phyloP scores from a whole-genome alignment of 176 grass and related monocot species.

The Raddia distichophylla region DNA sequence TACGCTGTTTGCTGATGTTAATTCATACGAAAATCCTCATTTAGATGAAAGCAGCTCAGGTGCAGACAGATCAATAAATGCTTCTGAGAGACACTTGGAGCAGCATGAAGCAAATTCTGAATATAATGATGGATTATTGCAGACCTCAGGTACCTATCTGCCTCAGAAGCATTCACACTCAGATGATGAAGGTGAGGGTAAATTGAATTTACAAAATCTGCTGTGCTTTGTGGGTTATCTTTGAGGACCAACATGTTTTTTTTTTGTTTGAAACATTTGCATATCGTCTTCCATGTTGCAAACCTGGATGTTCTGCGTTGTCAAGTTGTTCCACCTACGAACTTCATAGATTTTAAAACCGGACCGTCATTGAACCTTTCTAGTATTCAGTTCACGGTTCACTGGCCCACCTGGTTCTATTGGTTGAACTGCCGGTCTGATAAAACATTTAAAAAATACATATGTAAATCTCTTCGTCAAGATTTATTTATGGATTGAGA shows the following conservation, averaged over 20 bases:
- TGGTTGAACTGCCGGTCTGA: too few species aligned
- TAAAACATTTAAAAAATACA: too few species aligned
- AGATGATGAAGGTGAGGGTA: conserved; percentile 66
- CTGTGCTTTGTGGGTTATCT: conserved; percentile 24
- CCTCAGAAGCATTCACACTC: conserved; percentile 53
- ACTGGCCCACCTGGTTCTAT: too few species aligned
- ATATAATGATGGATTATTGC: conserved; percentile 59
- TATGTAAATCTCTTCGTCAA: too few species aligned
- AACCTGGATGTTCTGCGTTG: conserved; percentile 25
- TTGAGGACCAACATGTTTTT: background rate
- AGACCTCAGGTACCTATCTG: conserved; percentile 55
- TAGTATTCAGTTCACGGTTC: too few species aligned
- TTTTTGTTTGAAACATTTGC: conserved; percentile 10
- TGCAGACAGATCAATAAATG: conserved; percentile 38
- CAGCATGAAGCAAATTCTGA: conserved; percentile 52
- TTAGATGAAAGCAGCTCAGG: conserved; percentile 46
- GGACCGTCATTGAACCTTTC: too few species aligned
- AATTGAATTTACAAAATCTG: conserved; percentile 26
- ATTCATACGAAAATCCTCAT: conserved; percentile 51
- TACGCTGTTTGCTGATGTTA: conserved; percentile 45
- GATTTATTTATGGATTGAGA: too few species aligned
- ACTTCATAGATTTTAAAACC: too few species aligned
- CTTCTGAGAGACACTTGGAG: conserved; percentile 66
- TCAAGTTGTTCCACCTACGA: conserved; percentile 1
- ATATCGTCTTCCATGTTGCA: background rate